phyloP scores from a whole-genome alignment of 768 basidiomycete genomes.

The Melanogaster broomeanus region DNA sequence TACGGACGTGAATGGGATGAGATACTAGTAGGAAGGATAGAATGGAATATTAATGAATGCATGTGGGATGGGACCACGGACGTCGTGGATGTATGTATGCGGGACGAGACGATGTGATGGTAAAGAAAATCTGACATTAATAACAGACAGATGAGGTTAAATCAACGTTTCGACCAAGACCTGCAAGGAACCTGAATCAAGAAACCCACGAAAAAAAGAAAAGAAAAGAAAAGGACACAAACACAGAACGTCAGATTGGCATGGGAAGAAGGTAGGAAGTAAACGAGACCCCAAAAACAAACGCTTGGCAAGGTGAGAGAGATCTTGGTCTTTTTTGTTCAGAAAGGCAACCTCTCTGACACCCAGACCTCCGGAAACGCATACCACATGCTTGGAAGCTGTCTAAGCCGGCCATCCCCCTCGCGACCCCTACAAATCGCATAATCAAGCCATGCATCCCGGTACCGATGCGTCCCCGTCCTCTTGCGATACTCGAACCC shows the following conservation, averaged over 20 bases:
- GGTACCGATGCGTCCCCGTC: slow-evolving; percentile 36
- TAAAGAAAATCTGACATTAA: too few relatives aligned
- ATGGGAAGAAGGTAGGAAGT: not conserved
- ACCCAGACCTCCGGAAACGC: slow-evolving; percentile 38
- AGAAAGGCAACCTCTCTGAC: slow-evolving; percentile 24
- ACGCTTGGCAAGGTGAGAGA: too few relatives aligned
- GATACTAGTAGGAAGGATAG: not conserved
- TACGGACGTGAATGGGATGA: not conserved
- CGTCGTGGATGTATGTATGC: not conserved
- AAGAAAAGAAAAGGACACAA: not conserved
- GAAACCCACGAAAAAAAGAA: not conserved
- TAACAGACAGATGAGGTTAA: too few relatives aligned
- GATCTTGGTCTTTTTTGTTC: not conserved
- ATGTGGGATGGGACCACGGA: not conserved
- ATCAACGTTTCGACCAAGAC: too few relatives aligned
- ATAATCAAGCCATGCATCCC: slow-evolving; percentile 39
- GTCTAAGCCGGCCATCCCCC: slow-evolving; percentile 20
- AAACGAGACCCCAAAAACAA: not conserved
- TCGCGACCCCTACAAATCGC: slow-evolving; percentile 21
- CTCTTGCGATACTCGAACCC: slow-evolving; percentile 40
- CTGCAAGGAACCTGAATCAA: not conserved
- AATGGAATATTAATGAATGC: not conserved
- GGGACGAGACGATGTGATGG: too few relatives aligned
- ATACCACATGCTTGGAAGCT: slow-evolving; percentile 33
- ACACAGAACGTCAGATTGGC: too few relatives aligned